Percentiles rank a stretch among this genome's conserved stretches.
Conservation (phyloP, 495 filamentous ascomycete species). For the Pseudevernia furfuracea region DNA sequence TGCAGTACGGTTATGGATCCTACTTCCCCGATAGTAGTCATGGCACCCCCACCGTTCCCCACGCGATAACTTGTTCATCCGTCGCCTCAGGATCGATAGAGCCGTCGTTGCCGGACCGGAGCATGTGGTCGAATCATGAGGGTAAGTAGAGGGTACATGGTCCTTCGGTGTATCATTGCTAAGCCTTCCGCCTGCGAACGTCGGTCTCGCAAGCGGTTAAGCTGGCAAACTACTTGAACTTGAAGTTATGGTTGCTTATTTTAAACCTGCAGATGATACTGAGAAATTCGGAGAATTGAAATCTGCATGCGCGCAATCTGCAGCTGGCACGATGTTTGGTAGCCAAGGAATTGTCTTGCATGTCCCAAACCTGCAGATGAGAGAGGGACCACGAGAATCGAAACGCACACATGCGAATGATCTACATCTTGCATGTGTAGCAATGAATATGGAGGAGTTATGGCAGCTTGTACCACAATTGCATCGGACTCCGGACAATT, state of each 20-base stretch:
- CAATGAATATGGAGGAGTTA: neutral
- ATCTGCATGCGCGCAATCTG: neutral
- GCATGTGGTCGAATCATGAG: neutral
- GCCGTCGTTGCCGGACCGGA: neutral
- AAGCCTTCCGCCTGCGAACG: neutral
- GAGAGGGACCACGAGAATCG: neutral
- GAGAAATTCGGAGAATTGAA: neutral
- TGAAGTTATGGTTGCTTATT: neutral
- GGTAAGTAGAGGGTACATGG: neutral
- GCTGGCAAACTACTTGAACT: too few species aligned
- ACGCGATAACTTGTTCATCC: neutral
- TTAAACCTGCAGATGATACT: neutral
- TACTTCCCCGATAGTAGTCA: neutral
- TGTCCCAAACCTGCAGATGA: neutral
- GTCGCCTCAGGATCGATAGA: neutral
- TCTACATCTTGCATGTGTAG: neutral
- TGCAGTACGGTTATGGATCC: neutral
- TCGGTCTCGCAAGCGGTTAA: neutral
- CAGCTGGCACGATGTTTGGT: neutral
- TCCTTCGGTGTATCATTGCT: neutral
- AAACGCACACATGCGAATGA: neutral
- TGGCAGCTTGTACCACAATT: neutral
- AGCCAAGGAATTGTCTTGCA: neutral
- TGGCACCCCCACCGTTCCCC: neutral
- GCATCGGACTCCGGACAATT: neutral